These are phyloP conservation scores for Physcia stellaris DNA, from an alignment of 495 filamentous ascomycete genomes.

Conservation along the genomic window DNA sequence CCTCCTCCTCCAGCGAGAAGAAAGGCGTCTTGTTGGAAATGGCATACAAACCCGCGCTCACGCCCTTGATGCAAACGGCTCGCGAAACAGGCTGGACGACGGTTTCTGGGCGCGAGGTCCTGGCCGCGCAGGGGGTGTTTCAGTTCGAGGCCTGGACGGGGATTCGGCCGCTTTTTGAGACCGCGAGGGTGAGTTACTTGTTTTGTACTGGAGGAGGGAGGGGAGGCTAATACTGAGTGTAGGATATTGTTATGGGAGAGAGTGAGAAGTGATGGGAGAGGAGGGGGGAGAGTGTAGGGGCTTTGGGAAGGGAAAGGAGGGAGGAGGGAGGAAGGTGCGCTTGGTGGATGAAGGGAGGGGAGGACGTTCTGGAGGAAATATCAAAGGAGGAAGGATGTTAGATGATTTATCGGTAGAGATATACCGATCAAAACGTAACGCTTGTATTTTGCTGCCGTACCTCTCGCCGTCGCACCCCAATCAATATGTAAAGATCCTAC, in stretches of 20 bases:
- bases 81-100: conserved; percentile 69
- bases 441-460: too few species aligned
- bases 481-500: too few species aligned
- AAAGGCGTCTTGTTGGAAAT: conserved; percentile 72
- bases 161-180: conserved; percentile 10
- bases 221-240: neutral
- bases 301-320: neutral
- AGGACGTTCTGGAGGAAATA: too few species aligned
- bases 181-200: conserved; percentile 2
- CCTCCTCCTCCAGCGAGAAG: conserved; percentile 5
- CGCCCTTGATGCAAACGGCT: conserved; percentile 75
- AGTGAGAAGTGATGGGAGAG: conserved; percentile 2
- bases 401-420: too few species aligned
- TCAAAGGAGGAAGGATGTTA: too few species aligned
- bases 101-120: conserved; percentile 76
- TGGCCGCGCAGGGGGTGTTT: conserved; percentile 79
- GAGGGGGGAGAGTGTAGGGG: conserved; percentile 4
- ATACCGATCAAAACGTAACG: too few species aligned
- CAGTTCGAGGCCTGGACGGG: conserved; percentile 27
- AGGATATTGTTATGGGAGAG: neutral
- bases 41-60: conserved; percentile 84
- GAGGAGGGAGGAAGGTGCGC: neutral
- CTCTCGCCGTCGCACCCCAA: too few species aligned
- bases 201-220: neutral
- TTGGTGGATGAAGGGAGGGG: too few species aligned